Evolutionary conservation across 1,284 basidiomycete genomes (phyloP).

Genomic region (Coniferiporia weirii): DNA sequence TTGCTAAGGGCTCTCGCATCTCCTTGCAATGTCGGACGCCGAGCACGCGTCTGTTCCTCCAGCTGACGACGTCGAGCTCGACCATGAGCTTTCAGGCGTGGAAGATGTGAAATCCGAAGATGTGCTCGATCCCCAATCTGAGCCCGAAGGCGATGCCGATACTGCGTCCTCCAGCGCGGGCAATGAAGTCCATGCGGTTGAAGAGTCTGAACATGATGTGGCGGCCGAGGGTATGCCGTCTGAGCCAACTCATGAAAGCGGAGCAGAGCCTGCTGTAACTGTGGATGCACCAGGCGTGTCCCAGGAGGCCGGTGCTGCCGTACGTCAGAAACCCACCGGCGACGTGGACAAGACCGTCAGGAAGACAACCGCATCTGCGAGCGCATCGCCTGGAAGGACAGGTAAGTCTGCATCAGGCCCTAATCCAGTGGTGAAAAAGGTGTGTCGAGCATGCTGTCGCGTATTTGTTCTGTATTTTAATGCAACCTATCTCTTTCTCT

Average conservation of each 20-base stretch:
- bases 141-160: slow-evolving; percentile 13
- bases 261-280: slow-evolving; percentile 5
- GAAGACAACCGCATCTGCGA: slow-evolving; percentile 12
- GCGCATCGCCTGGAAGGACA: slow-evolving; percentile 18
- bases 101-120: slow-evolving; percentile 9
- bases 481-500: background rate
- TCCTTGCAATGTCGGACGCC: slow-evolving; percentile 15
- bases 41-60: background rate
- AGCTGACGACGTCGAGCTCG: background rate
- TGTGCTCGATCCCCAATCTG: background rate
- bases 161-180: background rate
- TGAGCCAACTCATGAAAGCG: slow-evolving; percentile 10
- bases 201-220: slow-evolving; percentile 8
- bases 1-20: background rate
- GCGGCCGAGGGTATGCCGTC: background rate
- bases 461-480: slow-evolving; percentile 9
- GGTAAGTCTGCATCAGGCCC: slow-evolving; percentile 16
- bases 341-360: slow-evolving; percentile 11
- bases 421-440: slow-evolving; percentile 62
- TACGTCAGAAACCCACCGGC: slow-evolving; percentile 6
- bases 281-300: slow-evolving; percentile 11
- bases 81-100: background rate
- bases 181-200: slow-evolving; percentile 12
- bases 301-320: slow-evolving; percentile 11
- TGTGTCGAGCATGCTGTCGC: slow-evolving; percentile 29